phyloP scores from a whole-genome alignment of 805 yeast genomes.

The Candida hispaniensis region DNA sequence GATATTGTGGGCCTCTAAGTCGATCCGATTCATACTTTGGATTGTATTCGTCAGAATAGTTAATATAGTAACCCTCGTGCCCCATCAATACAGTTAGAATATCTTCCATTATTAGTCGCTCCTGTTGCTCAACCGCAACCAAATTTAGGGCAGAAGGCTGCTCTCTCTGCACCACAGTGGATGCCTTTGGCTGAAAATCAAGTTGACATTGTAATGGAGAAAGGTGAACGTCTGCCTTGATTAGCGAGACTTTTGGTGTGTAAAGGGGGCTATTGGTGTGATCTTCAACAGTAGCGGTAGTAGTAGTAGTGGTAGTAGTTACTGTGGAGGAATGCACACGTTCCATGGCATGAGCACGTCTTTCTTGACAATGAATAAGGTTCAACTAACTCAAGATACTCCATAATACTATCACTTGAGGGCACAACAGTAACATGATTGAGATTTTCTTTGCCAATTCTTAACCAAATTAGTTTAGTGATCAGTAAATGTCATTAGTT shows the following conservation, averaged over 20 bases:
- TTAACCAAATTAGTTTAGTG: too few relatives aligned
- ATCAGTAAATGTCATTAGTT: too few relatives aligned
- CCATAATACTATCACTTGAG: too few relatives aligned
- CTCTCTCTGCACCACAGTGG: slow-evolving; percentile 11
- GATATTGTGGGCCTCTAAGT: slow-evolving; percentile 63
- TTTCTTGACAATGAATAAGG: too few relatives aligned
- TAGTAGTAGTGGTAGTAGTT: too few relatives aligned
- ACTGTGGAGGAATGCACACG: too few relatives aligned
- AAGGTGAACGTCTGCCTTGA: slow-evolving; percentile 1
- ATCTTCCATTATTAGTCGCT: slow-evolving; percentile 62
- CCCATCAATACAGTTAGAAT: slow-evolving; percentile 50
- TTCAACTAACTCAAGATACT: too few relatives aligned
- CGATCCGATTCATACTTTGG: slow-evolving; percentile 35
- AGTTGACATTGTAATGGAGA: slow-evolving; percentile 18
- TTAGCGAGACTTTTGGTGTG: slow-evolving; percentile 11
- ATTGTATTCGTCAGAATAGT: slow-evolving; percentile 53
- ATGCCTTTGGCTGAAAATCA: slow-evolving; percentile 18
- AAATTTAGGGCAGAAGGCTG: too few relatives aligned
- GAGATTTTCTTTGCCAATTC: too few relatives aligned
- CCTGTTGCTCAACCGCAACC: slow-evolving; percentile 38
- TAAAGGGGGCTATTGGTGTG: slow-evolving; percentile 12
- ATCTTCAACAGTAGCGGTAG: too few relatives aligned
- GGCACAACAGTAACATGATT: too few relatives aligned
- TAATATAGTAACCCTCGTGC: slow-evolving; percentile 63
- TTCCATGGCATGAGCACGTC: too few relatives aligned